Percentiles rank a stretch among this genome's conserved stretches.
These are phyloP conservation scores for Penicillium brevicompactum DNA, from an alignment of 2,329 filamentous ascomycete genomes.

Conservation along the genomic window DNA sequence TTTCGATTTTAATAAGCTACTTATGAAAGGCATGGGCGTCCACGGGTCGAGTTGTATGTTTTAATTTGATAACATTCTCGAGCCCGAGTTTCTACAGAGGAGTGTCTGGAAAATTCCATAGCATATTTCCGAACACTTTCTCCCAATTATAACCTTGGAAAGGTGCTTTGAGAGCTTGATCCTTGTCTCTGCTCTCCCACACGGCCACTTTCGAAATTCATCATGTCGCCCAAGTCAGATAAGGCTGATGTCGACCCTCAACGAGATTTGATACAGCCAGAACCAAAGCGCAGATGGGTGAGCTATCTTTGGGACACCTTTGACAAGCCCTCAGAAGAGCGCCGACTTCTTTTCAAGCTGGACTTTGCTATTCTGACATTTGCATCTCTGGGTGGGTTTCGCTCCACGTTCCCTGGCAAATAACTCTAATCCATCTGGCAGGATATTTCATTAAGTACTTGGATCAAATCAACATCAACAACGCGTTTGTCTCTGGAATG, in stretches of 20 bases:
- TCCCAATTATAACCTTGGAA: not conserved
- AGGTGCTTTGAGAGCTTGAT: too few species aligned
- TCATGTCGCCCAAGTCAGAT: conserved; percentile 22
- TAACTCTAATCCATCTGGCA: conserved; percentile 13
- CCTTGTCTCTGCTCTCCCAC: too few species aligned
- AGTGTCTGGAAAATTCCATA: not conserved
- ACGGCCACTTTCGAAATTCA: not conserved
- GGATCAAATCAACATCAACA: conserved; percentile 49
- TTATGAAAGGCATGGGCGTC: not conserved
- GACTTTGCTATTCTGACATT: conserved; percentile 53
- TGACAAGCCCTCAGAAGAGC: conserved; percentile 54
- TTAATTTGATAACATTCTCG: not conserved
- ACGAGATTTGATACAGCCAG: conserved; percentile 21
- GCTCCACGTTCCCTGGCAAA: not conserved
- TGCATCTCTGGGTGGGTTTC: conserved; percentile 42
- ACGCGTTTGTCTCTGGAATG: conserved; percentile 53
- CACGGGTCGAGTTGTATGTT: too few species aligned
- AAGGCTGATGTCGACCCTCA: conserved; percentile 15
- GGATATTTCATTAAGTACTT: conserved; percentile 57
- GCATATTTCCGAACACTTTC: not conserved
- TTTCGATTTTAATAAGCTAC: not conserved
- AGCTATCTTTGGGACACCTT: conserved; percentile 57
- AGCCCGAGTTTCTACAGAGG: not conserved
- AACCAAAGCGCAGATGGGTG: conserved; percentile 46
- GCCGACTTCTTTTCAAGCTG: conserved; percentile 52